Percentiles rank a stretch among this genome's conserved stretches.
Evolutionary conservation across 345 rosid species (phyloP).

Genomic region (Angophora floribunda): DNA sequence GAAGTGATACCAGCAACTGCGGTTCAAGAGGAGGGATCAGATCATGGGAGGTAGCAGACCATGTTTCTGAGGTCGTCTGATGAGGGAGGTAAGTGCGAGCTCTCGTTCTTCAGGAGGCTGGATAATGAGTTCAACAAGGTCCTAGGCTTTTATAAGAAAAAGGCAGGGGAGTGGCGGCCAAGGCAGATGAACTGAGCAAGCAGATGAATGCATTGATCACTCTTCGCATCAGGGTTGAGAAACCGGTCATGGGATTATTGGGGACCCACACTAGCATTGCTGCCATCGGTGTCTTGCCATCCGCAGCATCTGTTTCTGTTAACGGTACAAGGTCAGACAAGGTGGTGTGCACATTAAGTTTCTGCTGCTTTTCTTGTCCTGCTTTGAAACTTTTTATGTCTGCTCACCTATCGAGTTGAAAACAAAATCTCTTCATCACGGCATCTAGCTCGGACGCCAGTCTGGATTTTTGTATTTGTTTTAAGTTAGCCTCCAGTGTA

Average conservation of each 20-base stretch:
- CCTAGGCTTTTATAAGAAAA: slow-evolving; percentile 38
- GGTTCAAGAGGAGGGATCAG: slow-evolving; percentile 13
- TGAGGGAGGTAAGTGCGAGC: slow-evolving; percentile 37
- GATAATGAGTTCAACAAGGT: slow-evolving; percentile 65
- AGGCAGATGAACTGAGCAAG: slow-evolving; percentile 35
- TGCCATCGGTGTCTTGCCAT: background rate
- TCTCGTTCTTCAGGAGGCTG: slow-evolving; percentile 36
- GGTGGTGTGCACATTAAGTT: background rate
- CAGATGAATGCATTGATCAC: slow-evolving; percentile 62
- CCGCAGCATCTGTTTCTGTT: background rate
- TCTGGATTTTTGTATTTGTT: background rate
- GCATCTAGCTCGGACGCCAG: background rate
- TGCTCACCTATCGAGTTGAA: background rate
- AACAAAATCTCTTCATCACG: background rate
- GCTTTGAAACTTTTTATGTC: background rate
- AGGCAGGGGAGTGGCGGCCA: slow-evolving; percentile 34
- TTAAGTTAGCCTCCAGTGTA: too few species aligned
- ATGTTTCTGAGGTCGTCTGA: slow-evolving; percentile 27
- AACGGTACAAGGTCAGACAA: background rate
- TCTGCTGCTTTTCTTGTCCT: background rate
- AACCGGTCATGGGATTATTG: background rate
- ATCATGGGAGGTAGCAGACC: slow-evolving; percentile 20
- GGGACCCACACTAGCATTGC: background rate
- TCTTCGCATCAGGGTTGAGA: slow-evolving; percentile 34
- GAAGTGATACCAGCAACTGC: slow-evolving; percentile 36